Base-by-base conservation (phyloP, 2,329 filamentous ascomycete genomes). In the Macrophomina pseudophaseolina region DNA sequence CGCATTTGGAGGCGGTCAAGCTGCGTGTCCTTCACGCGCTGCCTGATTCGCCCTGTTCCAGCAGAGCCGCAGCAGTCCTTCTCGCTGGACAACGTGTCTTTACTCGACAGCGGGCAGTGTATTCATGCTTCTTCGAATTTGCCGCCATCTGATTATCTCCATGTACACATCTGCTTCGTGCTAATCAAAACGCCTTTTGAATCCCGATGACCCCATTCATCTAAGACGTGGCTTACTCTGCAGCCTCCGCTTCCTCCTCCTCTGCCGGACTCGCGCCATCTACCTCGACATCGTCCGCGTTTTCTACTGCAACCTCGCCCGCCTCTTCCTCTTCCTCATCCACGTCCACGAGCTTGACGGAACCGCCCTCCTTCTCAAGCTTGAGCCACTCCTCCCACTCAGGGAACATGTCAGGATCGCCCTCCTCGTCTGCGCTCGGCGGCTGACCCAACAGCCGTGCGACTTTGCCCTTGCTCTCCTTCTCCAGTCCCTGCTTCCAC, bases 321-420 rank as follows among this genome's bases (percentile, higher is more conserved):
- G 56, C 54, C 51, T 72, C 76, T 44, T 73, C 76, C 5, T 69
- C 76, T 28, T 74, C 76, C 7, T 73, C 74, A 18, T 74, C 76
- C 12, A 66, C 66, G 5, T 74, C 68, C 42, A 73, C 64, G 66
- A 74, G 69, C 72, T 74, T 76, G 40, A 80, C 79, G 60, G 80
- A 77, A 3, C 83, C 84, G 3, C 91, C 91, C 72, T 93, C 89
- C 67, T 85, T 87, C 82, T 98, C 95, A 69, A 97, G 77, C 74
- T 86, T 85, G 72, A 98, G 76, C 83, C 92, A 97, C 79, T 95
- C 91, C 4, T 97, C 91, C 95, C 95, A 99, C 74, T 97, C 93
- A 0, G 94, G 94, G 81, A 99, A 99, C 72, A 99, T 85, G 2
- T 97, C 94, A 48, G 91, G 91, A 68, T 88, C 86, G 6, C 83